A percentile compares a stretch with the other conserved stretches of the same genome.
Conservation (phyloP, 768 basidiomycete species). For the Russula sp. region DNA sequence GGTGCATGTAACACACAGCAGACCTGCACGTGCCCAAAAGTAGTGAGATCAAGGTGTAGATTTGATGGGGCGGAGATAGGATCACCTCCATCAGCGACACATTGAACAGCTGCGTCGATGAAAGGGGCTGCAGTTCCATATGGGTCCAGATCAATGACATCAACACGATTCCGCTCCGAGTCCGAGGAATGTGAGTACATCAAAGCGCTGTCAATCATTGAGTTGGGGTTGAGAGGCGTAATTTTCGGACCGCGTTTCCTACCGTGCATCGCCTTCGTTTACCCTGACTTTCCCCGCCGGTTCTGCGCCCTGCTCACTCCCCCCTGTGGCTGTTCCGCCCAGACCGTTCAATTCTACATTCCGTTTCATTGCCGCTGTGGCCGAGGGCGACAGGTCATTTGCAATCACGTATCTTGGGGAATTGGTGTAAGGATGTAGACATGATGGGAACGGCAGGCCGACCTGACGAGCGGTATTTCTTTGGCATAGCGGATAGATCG, state of each 20-base stretch:
- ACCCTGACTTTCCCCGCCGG: slow-evolving; percentile 55
- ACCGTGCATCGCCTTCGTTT: slow-evolving; percentile 96
- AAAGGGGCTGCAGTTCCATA: slow-evolving; percentile 98
- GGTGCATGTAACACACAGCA: slow-evolving; percentile 94
- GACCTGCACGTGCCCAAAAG: slow-evolving; percentile 41
- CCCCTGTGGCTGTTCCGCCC: slow-evolving; percentile 30
- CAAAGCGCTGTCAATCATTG: slow-evolving; percentile 48
- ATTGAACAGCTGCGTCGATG: slow-evolving; percentile 90
- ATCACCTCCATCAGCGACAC: slow-evolving; percentile 79
- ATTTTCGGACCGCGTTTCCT: slow-evolving; percentile 23
- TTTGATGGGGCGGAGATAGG: not conserved
- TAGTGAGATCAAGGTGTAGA: not conserved
- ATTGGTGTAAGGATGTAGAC: not conserved
- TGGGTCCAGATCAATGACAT: slow-evolving; percentile 96
- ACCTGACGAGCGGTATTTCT: slow-evolving; percentile 91
- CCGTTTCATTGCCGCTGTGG: slow-evolving; percentile 76
- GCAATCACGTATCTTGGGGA: slow-evolving; percentile 77
- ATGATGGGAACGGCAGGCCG: slow-evolving; percentile 25
- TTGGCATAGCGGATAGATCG: slow-evolving; percentile 96
- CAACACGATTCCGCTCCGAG: slow-evolving; percentile 64
- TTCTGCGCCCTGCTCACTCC: slow-evolving; percentile 6
- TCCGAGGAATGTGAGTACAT: slow-evolving; percentile 87
- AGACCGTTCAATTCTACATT: slow-evolving; percentile 84
- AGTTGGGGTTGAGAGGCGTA: too few species aligned
- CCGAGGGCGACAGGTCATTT: slow-evolving; percentile 83